Evolutionary conservation across 768 basidiomycete species (phyloP), one percentile per base, ranked within the genome.

Genomic region (Mycena floridula): DNA sequence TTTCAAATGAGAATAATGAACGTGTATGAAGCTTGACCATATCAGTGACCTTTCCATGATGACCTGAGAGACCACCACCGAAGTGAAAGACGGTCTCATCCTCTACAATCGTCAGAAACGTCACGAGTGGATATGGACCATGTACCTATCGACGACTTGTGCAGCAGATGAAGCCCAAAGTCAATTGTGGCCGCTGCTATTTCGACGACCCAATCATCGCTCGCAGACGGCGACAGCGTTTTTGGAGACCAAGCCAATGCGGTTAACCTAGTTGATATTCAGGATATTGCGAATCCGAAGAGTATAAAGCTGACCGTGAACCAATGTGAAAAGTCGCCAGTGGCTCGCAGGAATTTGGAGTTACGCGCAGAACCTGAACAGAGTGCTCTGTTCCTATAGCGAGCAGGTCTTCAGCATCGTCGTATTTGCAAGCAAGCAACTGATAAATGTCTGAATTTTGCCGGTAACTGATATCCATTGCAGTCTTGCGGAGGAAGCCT

Each of bases 1-100:
- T n/a, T n/a, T n/a, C n/a, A n/a, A n/a, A n/a, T n/a, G n/a, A n/a
- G n/a, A n/a, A n/a, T n/a, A n/a, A n/a, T n/a, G n/a, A n/a, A n/a
- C n/a, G n/a, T n/a, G n/a, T n/a, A n/a, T n/a, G n/a, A n/a, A n/a
- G n/a, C n/a, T n/a, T n/a, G n/a, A 78, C 69, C 70, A 91, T 82
- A 50, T 82, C 87, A 51, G 81, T 89, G 13, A 91, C 70, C 54
- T 71, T 78, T 28, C 81, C 84, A 59, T 89, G 86, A 54, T 91
- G 89, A 1, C 88, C 89, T 50, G 81, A 87, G 25, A 88, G 66
- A 1, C 86, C 86, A 3, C 87, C 87, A 22, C 86, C 89, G 54
- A 91, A 90, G 5, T 76, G 62, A 49, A 82, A 86, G 40, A 82
- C 64, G 46, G 70, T 59, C 53, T 86, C 82, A 11, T 61, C 61